Evolutionary conservation across 2,329 filamentous ascomycete species (phyloP), one percentile per base, ranked within the genome.

Genomic region (Acephala macrosclerotiorum): DNA sequence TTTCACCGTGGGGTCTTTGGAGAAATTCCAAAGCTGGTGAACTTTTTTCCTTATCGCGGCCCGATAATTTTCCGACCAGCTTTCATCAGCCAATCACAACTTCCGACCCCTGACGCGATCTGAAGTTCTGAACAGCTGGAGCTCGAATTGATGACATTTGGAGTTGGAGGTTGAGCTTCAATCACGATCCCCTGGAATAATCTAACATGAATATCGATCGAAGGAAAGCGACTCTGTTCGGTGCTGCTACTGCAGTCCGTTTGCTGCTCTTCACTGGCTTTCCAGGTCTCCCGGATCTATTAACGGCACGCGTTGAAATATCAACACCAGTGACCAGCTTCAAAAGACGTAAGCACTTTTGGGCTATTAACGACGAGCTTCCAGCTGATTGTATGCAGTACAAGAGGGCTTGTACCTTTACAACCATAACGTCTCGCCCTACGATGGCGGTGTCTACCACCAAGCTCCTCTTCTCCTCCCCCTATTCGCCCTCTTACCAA

Each of bases 241-340:
- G 85, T 66, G 88, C 88, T 60, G 95, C 94, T 65, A 90, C 92
- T 63, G 85, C 89, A 68, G 83, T 98, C 72, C 90, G 96, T 72
- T 84, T 98, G 66, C 80, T 93, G 63, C 86, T 98, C 61, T 94
- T 94, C 77, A 83, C 89, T 66, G 84, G 89, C 65, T 97, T 97
- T 77, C 94, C 96, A 68, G 87, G 87, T 42, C 84, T 99, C 47
- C 92, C 95, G 60, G 89, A 94, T 77, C 85, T 97, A 68, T 85
- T 99, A 68, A 96, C 93, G 22, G 92, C 91, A 70, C 91, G 96
- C 76, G 96, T 97, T 74, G 96, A 99, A 83, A 91, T 99, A 75
- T 97, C 96, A 53, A 99, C 96, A 25, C 95, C 96, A 45, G 91
- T 98, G 56, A 97, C 93, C 73, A 97, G 95, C 86, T 99, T 97